Evolutionary conservation across 306 rosid genomes (phyloP), one percentile per base, ranked within the genome.

Genomic region (Begonia masoniana): DNA sequence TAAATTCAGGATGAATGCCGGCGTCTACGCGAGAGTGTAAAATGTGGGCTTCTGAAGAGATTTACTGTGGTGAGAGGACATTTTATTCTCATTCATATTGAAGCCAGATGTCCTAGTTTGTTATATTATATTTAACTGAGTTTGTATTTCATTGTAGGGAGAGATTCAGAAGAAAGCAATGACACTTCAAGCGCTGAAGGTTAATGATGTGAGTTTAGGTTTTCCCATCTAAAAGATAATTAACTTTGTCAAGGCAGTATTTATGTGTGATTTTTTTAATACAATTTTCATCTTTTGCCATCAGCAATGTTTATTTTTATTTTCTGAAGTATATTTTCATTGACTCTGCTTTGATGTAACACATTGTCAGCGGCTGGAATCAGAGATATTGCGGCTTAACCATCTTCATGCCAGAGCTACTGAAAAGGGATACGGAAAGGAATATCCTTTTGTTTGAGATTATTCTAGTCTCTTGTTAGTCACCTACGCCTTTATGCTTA

Each of bases 361-460:
- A 31, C 39, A 31, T 31, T 31, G 39, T 31, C 71, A 91, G 97
- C 60, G 64, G 65, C 78, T 85, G 67, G 83, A 72, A 47, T 77
- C 77, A 52, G 94, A 91, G 82, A 75, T 69, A 54, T 60, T 79
- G 68, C 77, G 65, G 59, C 76, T 83, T 56, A 81, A 57, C 62
- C 78, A 83, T 68, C 96, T 91, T 41, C 94, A 82, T 43, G 83
- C 76, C 68, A 76, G 85, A 65, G 94, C 97, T 65, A 85, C 79
- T 72, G 94, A 83, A 71, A 85, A 83, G 74, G 96, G 96, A 63
- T 77, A 60, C 58, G 61, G 68, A 65, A 87, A 85, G 70, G 96
- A 91, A 91, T 91, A 91, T 91, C 97, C 97, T 85, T 91, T 68
- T 49, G 50, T 48, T 42, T 31, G 13, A 59, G 14, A 35, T 15